phyloP scores from a whole-genome alignment of 805 yeast genomes.

The Metschnikowia similis region DNA sequence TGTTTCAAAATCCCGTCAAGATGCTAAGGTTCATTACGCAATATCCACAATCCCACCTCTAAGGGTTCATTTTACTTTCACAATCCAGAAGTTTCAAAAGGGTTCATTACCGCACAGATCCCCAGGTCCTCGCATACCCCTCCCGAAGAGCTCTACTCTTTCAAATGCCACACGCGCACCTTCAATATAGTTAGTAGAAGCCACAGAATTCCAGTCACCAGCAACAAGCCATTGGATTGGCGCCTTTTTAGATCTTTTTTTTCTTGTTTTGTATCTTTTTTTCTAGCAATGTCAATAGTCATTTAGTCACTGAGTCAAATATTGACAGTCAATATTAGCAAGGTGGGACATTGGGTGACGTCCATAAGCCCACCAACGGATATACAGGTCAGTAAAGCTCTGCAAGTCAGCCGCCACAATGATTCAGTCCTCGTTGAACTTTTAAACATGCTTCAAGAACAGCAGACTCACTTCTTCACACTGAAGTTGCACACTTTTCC shows the following conservation, averaged over 20 bases:
- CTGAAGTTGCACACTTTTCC: no score
- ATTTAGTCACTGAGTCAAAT: no score
- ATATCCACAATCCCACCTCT: not conserved
- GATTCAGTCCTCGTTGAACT: no score
- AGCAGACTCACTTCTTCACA: not conserved
- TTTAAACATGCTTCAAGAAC: not conserved
- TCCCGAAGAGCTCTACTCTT: not conserved
- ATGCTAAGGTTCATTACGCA: not conserved
- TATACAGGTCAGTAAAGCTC: no score
- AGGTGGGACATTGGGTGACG: no score
- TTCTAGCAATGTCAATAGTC: not conserved
- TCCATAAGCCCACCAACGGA: no score
- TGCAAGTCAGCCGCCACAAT: no score
- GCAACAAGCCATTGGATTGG: not conserved
- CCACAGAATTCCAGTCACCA: not conserved
- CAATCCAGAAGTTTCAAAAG: not conserved
- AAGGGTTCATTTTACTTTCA: slow-evolving; percentile 1
- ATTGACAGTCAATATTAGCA: not conserved
- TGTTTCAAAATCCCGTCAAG: not conserved
- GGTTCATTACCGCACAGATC: not conserved
- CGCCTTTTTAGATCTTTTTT: not conserved
- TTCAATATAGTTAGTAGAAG: not conserved
- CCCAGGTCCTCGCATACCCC: not conserved
- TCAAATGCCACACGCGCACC: not conserved
- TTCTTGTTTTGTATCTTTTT: not conserved